Percentiles rank a stretch among this genome's conserved stretches.
These are phyloP conservation scores for Cyclotella choctawhatcheeana DNA, from an alignment of 108 stramenopile genomes.

Conservation along the genomic window DNA sequence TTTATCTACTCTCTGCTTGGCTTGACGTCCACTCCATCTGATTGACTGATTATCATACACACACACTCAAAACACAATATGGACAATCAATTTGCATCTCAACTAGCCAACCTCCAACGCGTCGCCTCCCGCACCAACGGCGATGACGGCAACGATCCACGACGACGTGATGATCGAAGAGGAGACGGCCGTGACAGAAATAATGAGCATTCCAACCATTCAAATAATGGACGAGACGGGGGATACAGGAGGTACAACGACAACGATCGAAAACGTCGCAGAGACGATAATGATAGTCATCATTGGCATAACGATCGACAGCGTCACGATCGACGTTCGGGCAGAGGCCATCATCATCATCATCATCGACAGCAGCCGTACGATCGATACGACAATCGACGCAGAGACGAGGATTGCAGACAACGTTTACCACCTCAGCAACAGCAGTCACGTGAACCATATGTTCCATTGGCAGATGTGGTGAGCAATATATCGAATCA, in stretches of 20 bases:
- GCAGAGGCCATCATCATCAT: neutral
- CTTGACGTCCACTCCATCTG: too few relatives aligned
- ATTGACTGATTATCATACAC: too few relatives aligned
- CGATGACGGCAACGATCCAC: neutral
- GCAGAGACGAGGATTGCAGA: neutral
- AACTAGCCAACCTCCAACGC: conserved; percentile 63
- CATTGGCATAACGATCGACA: too few relatives aligned
- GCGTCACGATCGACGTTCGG: neutral
- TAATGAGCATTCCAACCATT: too few relatives aligned
- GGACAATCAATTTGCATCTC: conserved; percentile 56
- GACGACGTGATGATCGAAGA: conserved; percentile 4
- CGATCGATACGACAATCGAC: neutral
- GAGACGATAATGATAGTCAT: neutral
- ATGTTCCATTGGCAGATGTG: conserved; percentile 24
- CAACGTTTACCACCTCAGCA: too few relatives aligned
- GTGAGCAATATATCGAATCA: conserved; percentile 22
- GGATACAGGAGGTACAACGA: neutral
- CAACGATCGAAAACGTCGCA: conserved; percentile 5
- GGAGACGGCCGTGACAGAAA: neutral
- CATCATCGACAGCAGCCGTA: neutral
- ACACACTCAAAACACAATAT: conserved; percentile 14
- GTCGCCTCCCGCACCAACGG: conserved; percentile 50
- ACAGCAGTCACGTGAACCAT: neutral
- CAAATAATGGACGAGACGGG: too few relatives aligned
- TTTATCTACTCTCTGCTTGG: too few relatives aligned